A percentile compares a stretch with the other conserved stretches of the same genome.
Conservation (phyloP, 306 rosid species). For the Albizia julibrissin region DNA sequence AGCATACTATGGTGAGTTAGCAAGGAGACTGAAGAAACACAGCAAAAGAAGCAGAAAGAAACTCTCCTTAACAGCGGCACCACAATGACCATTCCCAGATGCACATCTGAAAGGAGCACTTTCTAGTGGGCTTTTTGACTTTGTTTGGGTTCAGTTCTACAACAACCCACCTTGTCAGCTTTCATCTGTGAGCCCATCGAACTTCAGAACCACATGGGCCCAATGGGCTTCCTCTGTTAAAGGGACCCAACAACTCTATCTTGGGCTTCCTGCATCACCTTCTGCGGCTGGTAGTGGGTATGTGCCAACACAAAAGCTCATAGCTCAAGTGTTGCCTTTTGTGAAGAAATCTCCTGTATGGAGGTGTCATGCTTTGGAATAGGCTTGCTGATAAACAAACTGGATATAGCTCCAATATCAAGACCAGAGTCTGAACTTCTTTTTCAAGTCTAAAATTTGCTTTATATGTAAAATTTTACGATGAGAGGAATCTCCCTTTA, state of each 20-base stretch:
- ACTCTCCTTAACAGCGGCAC: neutral
- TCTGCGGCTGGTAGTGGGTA: slow-evolving; percentile 34
- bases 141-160: slow-evolving; percentile 60
- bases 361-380: neutral
- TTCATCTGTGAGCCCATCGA: neutral
- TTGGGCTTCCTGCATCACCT: slow-evolving; percentile 36
- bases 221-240: slow-evolving; percentile 27
- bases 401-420: neutral
- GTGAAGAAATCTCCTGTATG: slow-evolving; percentile 23
- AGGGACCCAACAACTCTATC: slow-evolving; percentile 30
- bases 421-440: neutral
- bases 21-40: neutral
- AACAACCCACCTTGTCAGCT: slow-evolving; percentile 40
- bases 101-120: neutral
- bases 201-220: slow-evolving; percentile 32
- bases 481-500: too few species aligned
- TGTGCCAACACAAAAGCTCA: slow-evolving; percentile 16
- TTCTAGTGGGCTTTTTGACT: slow-evolving; percentile 43
- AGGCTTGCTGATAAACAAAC: neutral
- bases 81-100: neutral
- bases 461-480: neutral
- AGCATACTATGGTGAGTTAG: neutral
- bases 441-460: neutral
- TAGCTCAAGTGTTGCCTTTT: slow-evolving; percentile 31
- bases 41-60: neutral